Evolutionary conservation across 1,284 basidiomycete genomes (phyloP).

Genomic region (Baeospora myosura): DNA sequence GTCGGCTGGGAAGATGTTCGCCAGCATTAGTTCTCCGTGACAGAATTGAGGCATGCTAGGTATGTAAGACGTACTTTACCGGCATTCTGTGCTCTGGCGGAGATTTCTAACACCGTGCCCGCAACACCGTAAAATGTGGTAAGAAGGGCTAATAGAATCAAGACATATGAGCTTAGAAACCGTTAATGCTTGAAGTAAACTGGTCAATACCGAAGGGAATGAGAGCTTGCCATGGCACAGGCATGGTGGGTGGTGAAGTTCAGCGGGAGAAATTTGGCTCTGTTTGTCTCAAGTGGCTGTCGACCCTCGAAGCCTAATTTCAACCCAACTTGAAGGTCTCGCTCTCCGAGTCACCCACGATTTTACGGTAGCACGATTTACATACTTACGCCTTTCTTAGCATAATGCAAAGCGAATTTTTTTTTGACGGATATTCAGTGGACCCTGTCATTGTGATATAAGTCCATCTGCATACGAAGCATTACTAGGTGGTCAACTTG

Average conservation of each 20-base stretch:
- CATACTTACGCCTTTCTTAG: background rate
- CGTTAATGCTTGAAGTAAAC: conserved; percentile 2
- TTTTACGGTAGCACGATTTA: background rate
- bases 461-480: no score
- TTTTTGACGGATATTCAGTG: background rate
- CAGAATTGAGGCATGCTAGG: background rate
- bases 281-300: conserved; percentile 10
- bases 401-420: background rate
- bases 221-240: conserved; percentile 90
- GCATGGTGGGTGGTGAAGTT: conserved; percentile 46
- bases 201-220: conserved; percentile 75
- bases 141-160: conserved; percentile 55
- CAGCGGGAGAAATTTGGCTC: conserved; percentile 5
- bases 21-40: background rate
- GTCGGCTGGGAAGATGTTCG: conserved; percentile 49
- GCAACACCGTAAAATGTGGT: conserved; percentile 85
- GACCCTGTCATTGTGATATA: no score
- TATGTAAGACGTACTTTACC: conserved; percentile 63
- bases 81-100: conserved; percentile 74
- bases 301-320: no score
- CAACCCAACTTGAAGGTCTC: no score
- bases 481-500: no score
- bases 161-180: no score
- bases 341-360: background rate
- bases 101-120: conserved; percentile 77